These are phyloP conservation scores for Plantago rigida DNA, from an alignment of 305 asterid species.

Conservation along the genomic window DNA sequence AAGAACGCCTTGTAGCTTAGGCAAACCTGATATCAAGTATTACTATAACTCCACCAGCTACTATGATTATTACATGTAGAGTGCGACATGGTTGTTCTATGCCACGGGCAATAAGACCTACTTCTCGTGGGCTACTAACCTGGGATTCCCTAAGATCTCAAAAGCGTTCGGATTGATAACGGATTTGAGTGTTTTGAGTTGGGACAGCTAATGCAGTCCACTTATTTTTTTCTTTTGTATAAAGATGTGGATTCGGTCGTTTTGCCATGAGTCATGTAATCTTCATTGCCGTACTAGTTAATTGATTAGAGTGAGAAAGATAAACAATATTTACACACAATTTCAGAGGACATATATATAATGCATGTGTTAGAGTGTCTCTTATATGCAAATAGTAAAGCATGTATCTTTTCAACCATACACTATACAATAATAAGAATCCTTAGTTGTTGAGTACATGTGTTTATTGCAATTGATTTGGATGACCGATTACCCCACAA, in stretches of 20 bases:
- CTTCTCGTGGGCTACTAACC: conserved; percentile 44
- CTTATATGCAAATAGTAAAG: no score
- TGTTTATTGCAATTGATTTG: no score
- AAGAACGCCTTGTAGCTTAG: conserved; percentile 38
- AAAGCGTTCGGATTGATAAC: conserved; percentile 39
- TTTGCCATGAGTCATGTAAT: not conserved
- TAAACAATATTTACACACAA: no score
- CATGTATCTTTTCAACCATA: no score
- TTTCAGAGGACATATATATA: no score
- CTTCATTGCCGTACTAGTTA: no score
- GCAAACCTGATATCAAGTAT: conserved; percentile 45
- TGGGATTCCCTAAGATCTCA: conserved; percentile 33
- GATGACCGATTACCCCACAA: no score
- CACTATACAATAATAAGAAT: no score
- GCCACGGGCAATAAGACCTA: conserved; percentile 69
- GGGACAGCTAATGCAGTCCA: no score
- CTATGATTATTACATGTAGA: conserved; percentile 78
- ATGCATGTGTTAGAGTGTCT: no score
- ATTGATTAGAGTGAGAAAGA: no score
- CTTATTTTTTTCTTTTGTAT: not conserved
- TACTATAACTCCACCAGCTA: conserved; percentile 65
- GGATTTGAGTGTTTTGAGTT: conserved; percentile 63
- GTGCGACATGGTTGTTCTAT: conserved; percentile 67
- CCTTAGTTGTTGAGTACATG: no score
- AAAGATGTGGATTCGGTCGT: not conserved